Base-by-base conservation (phyloP, 164 flowering plant genomes). In the Malania oleifera region DNA sequence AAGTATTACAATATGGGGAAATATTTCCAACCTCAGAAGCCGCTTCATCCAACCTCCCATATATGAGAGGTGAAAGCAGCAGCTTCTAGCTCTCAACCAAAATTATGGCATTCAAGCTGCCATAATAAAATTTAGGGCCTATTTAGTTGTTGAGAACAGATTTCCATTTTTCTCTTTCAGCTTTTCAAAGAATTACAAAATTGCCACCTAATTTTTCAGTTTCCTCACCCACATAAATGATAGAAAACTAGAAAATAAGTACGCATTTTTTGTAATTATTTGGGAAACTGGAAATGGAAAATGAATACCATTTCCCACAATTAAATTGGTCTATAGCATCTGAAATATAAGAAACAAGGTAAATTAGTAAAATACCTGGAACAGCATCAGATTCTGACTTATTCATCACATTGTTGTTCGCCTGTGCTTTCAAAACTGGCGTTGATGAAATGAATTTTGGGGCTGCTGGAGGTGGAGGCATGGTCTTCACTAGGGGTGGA, bases 361-460 rank as follows among this genome's bases (percentile, higher is more conserved):
- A 51, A 19, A 52, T 61, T 15, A 49, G 0, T 23, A 46, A 23
- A 23, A 46, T 79, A 86, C 90, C 95, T 40, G 91, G 77, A 31
- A 86, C 77, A 14, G 51, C 7, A 20, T 64, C 83, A 47, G 78
- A 31, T 53, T 55, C 66, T 37, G 71, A 56, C 41, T 56, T 72
- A 15, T 56, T 57, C 54, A 52, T 25, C 48, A n/a, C 29, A 39
- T 47, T 28, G 17, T 52, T 67, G 57, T 65, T 56, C 25, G 57
- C 74, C 17, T 52, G 69, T 20, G 47, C 61, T 56, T 73, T 62
- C 14, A 54, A 53, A 34, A 22, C 15, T 0, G 52, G 37, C 10
- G 45, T 18, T 15, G 86, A 37, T 45, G 76, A 41, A 5, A 64
- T 57, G 19, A 82, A 75, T 46, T 79, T 81, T 43, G 70, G 74